A percentile compares a stretch with the other conserved stretches of the same genome.
Conservation (phyloP, 495 filamentous ascomycete species). For the Daldinia decipiens region DNA sequence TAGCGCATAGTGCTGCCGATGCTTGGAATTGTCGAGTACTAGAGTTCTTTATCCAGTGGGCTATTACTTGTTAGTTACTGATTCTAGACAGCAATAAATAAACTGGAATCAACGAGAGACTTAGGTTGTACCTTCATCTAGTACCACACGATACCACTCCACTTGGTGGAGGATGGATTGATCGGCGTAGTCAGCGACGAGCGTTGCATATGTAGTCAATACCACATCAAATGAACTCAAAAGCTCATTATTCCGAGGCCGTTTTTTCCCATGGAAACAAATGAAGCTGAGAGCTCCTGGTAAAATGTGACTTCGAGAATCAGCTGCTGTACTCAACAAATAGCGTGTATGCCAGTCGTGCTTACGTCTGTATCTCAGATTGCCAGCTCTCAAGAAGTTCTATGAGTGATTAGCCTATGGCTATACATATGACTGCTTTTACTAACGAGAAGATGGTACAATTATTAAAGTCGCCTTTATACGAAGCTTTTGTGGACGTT, state of each 20-base stretch:
- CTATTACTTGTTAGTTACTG: neutral
- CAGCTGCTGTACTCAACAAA: neutral
- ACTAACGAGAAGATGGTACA: neutral
- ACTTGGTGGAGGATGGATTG: slow-evolving; percentile 67
- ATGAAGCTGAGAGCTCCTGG: neutral
- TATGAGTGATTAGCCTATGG: neutral
- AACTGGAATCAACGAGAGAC: neutral
- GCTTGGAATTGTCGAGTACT: neutral
- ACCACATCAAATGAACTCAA: neutral
- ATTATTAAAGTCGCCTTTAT: neutral
- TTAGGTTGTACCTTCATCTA: slow-evolving; percentile 66
- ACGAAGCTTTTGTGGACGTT: neutral
- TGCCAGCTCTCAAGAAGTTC: slow-evolving; percentile 3
- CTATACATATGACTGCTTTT: neutral
- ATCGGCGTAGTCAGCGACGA: slow-evolving; percentile 45
- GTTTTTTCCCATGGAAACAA: neutral
- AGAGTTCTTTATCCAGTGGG: neutral
- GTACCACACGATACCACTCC: slow-evolving; percentile 83
- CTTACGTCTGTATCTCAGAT: slow-evolving; percentile 4
- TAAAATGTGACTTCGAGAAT: neutral
- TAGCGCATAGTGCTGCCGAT: neutral
- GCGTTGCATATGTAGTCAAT: slow-evolving; percentile 6
- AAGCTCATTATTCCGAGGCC: neutral
- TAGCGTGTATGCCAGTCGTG: neutral
- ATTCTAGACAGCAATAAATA: neutral